Evolutionary conservation across 345 rosid genomes (phyloP), one percentile per base, ranked within the genome.

Genomic region (Dipteronia dyeriana): DNA sequence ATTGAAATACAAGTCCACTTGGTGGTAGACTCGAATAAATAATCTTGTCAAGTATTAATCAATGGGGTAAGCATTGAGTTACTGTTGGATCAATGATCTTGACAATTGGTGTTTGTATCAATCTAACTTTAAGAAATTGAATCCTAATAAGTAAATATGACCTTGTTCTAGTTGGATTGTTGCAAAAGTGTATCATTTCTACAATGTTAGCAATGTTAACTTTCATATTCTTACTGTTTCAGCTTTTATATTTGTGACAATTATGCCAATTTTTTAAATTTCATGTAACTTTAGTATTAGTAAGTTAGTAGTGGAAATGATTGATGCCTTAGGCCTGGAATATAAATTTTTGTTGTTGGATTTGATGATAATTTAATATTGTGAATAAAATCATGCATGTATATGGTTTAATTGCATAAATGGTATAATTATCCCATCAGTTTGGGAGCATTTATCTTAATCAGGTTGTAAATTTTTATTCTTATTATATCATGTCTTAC

Each of bases 321-420:
- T 59, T 39, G 34, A 39, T 57, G 75, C 56, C 31, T 57, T 72
- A 57, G 31, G 65, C 65, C 66, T 57, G 51, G 29, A 11, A 31
- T 67, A 56, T 59, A 8, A 61, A 39, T 57, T 3, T 23, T 20
- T 57, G 17, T 5, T 59, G 34, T 16, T 59, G 38, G 34, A 59
- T 39, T 73, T 73, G 66, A 12, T 59, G 19, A 53, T 41, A 59
- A 43, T 71, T 71, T 53, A 71, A 11, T 63, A 9, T 74, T 39
- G 51, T 9, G 20, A 73, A 73, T 41, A 22, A 25, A 16, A 11
- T 31, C 54, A n/a, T 72, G 72, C n/a, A 60, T 59, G 54, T 38
- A 29, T 26, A 29, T n/a, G 20, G 64, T 78, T 12, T 34, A 4
- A 34, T 34, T 34, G 38, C 38, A 34, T 34, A 0, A 34, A 34